These are phyloP conservation scores for Panellus pusillus DNA, from an alignment of 768 basidiomycete species.

Conservation along the genomic window DNA sequence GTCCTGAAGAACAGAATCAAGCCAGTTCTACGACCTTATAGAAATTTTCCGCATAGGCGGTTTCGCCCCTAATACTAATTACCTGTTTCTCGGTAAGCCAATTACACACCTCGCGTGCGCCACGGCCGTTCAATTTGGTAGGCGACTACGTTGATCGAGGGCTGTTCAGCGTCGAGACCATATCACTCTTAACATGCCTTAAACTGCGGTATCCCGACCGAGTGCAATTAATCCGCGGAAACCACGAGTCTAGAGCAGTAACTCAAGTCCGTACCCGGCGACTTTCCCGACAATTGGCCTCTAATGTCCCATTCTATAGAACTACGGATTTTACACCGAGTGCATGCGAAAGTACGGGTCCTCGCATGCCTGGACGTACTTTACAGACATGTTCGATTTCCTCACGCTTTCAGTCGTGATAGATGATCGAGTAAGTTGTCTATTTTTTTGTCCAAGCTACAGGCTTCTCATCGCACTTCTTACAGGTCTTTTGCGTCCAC, in stretches of 20 bases:
- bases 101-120: background rate
- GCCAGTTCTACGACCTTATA: conserved; percentile 99
- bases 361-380: conserved; percentile 97
- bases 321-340: conserved; percentile 98
- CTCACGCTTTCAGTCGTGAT: conserved; percentile 96
- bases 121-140: conserved; percentile 34
- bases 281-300: conserved; percentile 26
- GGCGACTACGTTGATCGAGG: conserved; percentile 99
- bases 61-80: conserved; percentile 94
- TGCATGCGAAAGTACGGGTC: conserved; percentile 97
- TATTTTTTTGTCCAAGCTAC: too few relatives aligned
- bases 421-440: conserved; percentile 79
- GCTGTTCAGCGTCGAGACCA: conserved; percentile 97
- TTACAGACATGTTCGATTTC: conserved; percentile 99
- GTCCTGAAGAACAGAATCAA: conserved; percentile 42
- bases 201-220: conserved; percentile 97
- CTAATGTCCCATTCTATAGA: conserved; percentile 50
- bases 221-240: conserved; percentile 95
- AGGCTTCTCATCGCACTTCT: too few relatives aligned
- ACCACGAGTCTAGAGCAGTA: conserved; percentile 96
- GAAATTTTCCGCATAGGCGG: conserved; percentile 99
- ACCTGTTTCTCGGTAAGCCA: conserved; percentile 89
- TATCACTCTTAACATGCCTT: conserved; percentile 93
- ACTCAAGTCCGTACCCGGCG: conserved; percentile 74
- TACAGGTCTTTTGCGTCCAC: conserved; percentile 80